A percentile compares a stretch with the other conserved stretches of the same genome.
Evolutionary conservation across 2,329 filamentous ascomycete species (phyloP).

Genomic region (Leptodontidium sp.): DNA sequence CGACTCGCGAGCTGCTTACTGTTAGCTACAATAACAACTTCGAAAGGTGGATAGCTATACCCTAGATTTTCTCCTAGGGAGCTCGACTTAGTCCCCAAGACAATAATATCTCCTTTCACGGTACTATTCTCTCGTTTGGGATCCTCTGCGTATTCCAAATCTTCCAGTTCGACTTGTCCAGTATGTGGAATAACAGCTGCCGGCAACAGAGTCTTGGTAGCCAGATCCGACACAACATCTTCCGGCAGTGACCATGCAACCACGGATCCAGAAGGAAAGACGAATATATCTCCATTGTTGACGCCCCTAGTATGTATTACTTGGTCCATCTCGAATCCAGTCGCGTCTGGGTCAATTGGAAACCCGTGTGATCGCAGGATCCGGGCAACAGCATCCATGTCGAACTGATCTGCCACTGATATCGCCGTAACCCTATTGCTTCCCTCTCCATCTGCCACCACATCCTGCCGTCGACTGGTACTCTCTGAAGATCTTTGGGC

Average conservation of each 20-base stretch:
- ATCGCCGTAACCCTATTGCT: conserved; percentile 60
- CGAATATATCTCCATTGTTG: conserved; percentile 85
- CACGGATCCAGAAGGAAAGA: conserved; percentile 93
- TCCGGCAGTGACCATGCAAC: conserved; percentile 91
- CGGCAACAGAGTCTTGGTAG: conserved; percentile 75
- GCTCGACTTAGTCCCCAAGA: conserved; percentile 78
- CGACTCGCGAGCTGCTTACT: conserved; percentile 48
- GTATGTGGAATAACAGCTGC: conserved; percentile 81
- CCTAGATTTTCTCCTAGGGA: conserved; percentile 49
- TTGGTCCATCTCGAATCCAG: conserved; percentile 66
- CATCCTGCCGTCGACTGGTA: conserved; percentile 37
- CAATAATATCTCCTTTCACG: conserved; percentile 87
- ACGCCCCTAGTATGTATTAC: conserved; percentile 69
- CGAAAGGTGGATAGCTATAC: conserved; percentile 26
- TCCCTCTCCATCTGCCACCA: conserved; percentile 48
- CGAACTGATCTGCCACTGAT: conserved; percentile 69
- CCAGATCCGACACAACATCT: conserved; percentile 72
- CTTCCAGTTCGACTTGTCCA: conserved; percentile 80
- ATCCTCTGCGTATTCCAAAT: conserved; percentile 87
- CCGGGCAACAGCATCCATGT: conserved; percentile 67
- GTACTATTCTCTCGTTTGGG: conserved; percentile 74
- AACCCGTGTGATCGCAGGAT: conserved; percentile 67
- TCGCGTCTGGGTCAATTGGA: conserved; percentile 67
- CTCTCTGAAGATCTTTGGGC: conserved; percentile 70
- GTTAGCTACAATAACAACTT: conserved; percentile 20